These are phyloP conservation scores for Zymoseptoria passerinii DNA, from an alignment of 2,329 filamentous ascomycete species.

Conservation along the genomic window DNA sequence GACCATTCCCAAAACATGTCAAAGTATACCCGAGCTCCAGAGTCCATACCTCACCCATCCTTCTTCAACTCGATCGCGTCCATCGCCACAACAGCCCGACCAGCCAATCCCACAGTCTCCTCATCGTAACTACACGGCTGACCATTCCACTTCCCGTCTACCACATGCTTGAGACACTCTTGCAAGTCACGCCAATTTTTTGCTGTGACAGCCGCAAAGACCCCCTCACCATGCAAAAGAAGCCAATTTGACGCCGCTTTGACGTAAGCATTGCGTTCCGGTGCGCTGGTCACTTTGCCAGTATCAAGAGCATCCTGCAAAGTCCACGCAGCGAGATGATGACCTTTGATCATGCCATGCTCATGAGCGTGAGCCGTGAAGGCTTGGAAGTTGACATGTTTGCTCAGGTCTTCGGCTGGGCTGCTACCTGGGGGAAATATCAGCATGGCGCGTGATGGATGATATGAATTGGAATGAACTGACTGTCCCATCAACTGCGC, in stretches of 20 bases:
- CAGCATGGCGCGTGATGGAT: not conserved
- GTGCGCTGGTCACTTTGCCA: not conserved
- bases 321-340: not conserved
- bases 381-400: slow-evolving; percentile 1
- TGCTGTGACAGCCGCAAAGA: not conserved
- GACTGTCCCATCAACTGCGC: slow-evolving; percentile 1
- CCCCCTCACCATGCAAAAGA: not conserved
- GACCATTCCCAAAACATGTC: too few species aligned
- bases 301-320: not conserved
- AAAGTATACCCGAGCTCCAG: too few species aligned
- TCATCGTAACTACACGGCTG: not conserved
- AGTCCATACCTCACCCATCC: not conserved
- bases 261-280: not conserved
- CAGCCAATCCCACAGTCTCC: not conserved
- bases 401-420: not conserved
- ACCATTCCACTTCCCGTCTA: not conserved
- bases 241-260: slow-evolving; percentile 1
- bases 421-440: not conserved
- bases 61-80: slow-evolving; percentile 1
- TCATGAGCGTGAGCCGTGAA: not conserved
- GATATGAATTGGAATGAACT: too few species aligned
- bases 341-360: not conserved
- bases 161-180: not conserved
- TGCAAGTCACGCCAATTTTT: not conserved
- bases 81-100: not conserved